phyloP scores from a whole-genome alignment of 192 early-diverging fungal genomes.

The Podila clonocystis region DNA sequence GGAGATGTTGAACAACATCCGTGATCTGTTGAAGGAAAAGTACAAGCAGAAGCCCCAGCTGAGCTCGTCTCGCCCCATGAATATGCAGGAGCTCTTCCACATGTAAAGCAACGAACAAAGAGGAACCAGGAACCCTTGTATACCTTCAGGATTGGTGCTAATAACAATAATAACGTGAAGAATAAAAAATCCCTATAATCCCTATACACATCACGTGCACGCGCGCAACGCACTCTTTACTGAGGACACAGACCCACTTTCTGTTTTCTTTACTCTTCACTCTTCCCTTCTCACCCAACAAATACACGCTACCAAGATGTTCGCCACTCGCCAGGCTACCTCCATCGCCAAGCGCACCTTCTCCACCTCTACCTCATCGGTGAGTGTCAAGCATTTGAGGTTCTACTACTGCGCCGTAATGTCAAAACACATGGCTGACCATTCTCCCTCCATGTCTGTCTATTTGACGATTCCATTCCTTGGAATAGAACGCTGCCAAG shows the following conservation, averaged over 20 bases:
- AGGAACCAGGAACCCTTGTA: too few relatives aligned
- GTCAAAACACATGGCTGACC: too few relatives aligned
- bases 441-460: not conserved
- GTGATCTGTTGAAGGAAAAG: constrained; percentile 59
- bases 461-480: not conserved
- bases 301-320: constrained; percentile 11
- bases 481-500: constrained; percentile 53
- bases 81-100: constrained; percentile 73
- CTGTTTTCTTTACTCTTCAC: constrained; percentile 1
- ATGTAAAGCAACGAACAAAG: constrained; percentile 54
- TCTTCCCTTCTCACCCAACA: constrained; percentile 2
- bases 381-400: constrained; percentile 20
- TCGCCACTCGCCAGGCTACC: constrained; percentile 43
- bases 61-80: constrained; percentile 69
- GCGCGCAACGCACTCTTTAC: too few relatives aligned
- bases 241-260: not conserved
- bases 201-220: too few relatives aligned
- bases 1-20: constrained; percentile 67
- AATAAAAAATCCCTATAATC: too few relatives aligned
- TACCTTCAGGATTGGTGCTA: too few relatives aligned
- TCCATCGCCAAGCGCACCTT: constrained; percentile 61
- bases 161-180: not conserved
- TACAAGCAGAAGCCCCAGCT: constrained; percentile 82
- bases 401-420: too few relatives aligned
- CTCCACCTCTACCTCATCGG: constrained; percentile 64